These are phyloP conservation scores for Pelargonium citronellum DNA, from an alignment of 441 rosid genomes.

Conservation along the genomic window DNA sequence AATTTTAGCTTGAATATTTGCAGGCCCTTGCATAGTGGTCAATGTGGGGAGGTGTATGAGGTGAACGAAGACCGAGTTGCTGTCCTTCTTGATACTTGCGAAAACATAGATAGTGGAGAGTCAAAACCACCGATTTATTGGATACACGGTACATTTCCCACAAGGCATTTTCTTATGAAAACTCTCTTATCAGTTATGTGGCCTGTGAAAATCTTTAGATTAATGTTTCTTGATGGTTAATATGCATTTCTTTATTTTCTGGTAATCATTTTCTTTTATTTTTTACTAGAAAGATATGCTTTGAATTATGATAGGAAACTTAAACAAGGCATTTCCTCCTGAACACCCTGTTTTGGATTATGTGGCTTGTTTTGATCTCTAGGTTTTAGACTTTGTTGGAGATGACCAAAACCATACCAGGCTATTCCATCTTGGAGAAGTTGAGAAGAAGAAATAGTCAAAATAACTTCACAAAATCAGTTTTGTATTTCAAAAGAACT, in stretches of 20 bases:
- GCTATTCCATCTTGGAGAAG: background rate
- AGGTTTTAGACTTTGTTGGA: background rate
- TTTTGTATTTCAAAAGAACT: too few species aligned
- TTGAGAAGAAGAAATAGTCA: background rate
- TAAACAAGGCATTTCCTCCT: background rate
- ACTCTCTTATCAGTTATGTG: too few species aligned
- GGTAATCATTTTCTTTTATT: background rate
- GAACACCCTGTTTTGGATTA: background rate
- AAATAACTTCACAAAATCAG: background rate
- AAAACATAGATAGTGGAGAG: background rate
- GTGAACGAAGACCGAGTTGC: background rate
- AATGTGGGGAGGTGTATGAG: constrained; percentile 1
- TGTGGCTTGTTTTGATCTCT: background rate
- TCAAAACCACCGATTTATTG: background rate
- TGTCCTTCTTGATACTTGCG: background rate
- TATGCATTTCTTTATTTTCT: background rate
- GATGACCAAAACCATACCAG: background rate
- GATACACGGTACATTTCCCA: background rate
- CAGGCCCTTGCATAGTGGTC: constrained; percentile 3
- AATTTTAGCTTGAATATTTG: background rate
- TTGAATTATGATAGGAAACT: background rate
- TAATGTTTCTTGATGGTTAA: background rate
- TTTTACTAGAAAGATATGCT: background rate
- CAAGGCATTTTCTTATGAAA: too few species aligned
- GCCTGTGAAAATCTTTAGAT: too few species aligned